A percentile compares a stretch with the other conserved stretches of the same genome.
These are phyloP conservation scores for Mucor piriformis DNA, from an alignment of 371 early-diverging fungal genomes.

Conservation along the genomic window DNA sequence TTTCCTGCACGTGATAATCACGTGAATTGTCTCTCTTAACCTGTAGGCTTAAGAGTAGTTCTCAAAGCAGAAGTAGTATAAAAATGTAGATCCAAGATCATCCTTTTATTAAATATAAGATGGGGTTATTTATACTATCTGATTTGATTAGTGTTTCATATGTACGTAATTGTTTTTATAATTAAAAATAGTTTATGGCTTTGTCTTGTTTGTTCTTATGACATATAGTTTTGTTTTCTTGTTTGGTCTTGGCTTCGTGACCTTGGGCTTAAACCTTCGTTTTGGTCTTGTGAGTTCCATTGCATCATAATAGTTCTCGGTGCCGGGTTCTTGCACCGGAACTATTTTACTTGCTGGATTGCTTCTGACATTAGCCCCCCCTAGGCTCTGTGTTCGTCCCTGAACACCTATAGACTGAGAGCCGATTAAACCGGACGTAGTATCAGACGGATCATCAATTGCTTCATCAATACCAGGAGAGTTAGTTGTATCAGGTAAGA, in stretches of 20 bases:
- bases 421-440: neutral
- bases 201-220: neutral
- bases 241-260: neutral
- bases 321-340: neutral
- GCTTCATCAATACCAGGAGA: neutral
- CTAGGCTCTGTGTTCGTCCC: slow-evolving; percentile 4
- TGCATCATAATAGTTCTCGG: neutral
- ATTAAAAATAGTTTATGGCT: neutral
- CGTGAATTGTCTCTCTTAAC: too few species aligned
- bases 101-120: too few species aligned
- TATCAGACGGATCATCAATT: neutral
- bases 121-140: too few species aligned
- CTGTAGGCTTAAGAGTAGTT: too few species aligned
- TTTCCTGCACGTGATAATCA: too few species aligned
- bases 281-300: neutral
- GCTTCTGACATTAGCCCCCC: slow-evolving; percentile 9
- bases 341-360: neutral
- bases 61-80: too few species aligned
- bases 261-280: neutral
- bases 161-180: too few species aligned
- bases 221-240: neutral
- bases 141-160: too few species aligned
- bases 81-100: too few species aligned
- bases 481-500: neutral
- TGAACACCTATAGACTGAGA: neutral